Evolutionary conservation across 78 protist species (phyloP).

Genomic region (Dictyostelium brefeldianum): DNA sequence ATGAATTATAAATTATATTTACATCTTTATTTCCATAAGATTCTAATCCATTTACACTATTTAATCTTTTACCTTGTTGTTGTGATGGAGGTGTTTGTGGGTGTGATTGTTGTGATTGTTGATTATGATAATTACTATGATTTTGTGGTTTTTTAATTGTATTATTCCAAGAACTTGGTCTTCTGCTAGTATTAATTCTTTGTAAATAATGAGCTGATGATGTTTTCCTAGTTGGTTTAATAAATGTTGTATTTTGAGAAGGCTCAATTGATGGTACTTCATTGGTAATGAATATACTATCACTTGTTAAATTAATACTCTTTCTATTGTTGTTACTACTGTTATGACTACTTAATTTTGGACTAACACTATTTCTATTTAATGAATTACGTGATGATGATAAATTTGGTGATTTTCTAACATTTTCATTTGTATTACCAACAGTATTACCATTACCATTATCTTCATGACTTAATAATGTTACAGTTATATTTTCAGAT

Average conservation of each 20-base stretch:
- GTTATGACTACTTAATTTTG: background rate
- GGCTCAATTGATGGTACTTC: background rate
- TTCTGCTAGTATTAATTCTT: background rate
- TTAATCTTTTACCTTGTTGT: conserved; percentile 2
- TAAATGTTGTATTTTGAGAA: background rate
- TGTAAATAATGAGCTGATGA: background rate
- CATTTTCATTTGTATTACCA: background rate
- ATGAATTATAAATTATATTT: background rate
- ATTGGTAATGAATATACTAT: background rate
- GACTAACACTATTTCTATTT: conserved; percentile 1
- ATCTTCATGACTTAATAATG: background rate
- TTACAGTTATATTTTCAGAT: background rate
- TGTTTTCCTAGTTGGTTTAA: background rate
- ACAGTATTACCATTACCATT: conserved; percentile 5
- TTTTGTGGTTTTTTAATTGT: background rate
- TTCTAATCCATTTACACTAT: conserved; percentile 19
- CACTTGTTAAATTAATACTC: conserved; percentile 1
- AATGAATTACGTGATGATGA: background rate
- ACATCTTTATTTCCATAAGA: background rate
- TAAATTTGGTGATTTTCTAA: background rate
- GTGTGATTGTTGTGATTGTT: background rate
- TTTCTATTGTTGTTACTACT: background rate
- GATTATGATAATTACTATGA: background rate
- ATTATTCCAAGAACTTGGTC: conserved; percentile 28
- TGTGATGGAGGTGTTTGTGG: no score